Evolutionary conservation across 139 green algal species (phyloP), one percentile per base, ranked within the genome.

Genomic region (Desmodesmus armatus): DNA sequence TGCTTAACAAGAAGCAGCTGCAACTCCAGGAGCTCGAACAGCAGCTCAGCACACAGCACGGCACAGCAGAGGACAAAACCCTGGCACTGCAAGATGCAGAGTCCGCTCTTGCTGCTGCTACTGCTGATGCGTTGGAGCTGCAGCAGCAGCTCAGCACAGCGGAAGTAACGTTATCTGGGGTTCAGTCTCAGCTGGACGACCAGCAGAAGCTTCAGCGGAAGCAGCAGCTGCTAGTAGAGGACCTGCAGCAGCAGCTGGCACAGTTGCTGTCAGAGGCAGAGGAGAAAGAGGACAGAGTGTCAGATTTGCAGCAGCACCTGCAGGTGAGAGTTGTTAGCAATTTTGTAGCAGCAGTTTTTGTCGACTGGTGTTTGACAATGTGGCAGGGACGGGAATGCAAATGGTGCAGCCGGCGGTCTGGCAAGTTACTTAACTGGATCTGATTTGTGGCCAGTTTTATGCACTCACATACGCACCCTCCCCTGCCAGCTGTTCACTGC

Each of bases 81-180:
- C n/a, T n/a, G n/a, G n/a, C n/a, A n/a, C n/a, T n/a, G n/a, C 0
- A 27, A n/a, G n/a, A n/a, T 39, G n/a, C n/a, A 74, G 35, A 74
- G 35, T 33, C 43, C 19, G 72, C 44, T 3, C 29, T 67, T 35
- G 72, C 44, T 29, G 72, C 72, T 17, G 41, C 72, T 31, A 80
- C 72, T 47, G 29, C 49, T 23, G 49, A 31, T 37, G 25, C 4
- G 7, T 23, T 70, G 74, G 35, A 72, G 55, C 53, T 82, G 25
- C 76, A 82, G 75, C 53, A 82, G 75, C 53, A 82, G 15, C 33
- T 82, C 17, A n/a, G n/a, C n/a, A n/a, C n/a, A 66, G 6, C 60
- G 37, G 60, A n/a, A 69, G 60, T 29, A 39, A 29, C 9, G n/a
- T n/a, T n/a, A n/a, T 47, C 67, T 51, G 67, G 51, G 49, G 47